These are phyloP conservation scores for Beauveria australis DNA, from an alignment of 2,329 filamentous ascomycete genomes.

Conservation along the genomic window DNA sequence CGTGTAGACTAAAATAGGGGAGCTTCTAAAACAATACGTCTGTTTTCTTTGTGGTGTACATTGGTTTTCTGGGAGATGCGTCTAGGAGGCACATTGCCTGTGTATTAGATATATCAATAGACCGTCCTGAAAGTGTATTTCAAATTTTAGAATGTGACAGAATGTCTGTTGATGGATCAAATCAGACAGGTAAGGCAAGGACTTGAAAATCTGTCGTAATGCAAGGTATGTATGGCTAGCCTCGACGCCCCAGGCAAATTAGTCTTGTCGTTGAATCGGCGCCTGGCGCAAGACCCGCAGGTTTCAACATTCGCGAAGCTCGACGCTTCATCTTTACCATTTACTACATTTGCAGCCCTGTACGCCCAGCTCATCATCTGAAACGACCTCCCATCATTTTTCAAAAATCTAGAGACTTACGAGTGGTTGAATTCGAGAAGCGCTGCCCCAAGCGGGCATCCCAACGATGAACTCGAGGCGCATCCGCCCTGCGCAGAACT, in stretches of 20 bases:
- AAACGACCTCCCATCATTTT: not conserved
- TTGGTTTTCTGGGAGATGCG: conserved; percentile 17
- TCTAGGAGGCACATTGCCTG: conserved; percentile 22
- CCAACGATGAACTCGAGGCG: not conserved
- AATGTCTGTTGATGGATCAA: not conserved
- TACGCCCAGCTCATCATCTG: not conserved
- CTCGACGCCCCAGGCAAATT: no score
- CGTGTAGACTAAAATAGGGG: conserved; percentile 57
- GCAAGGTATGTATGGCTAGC: no score
- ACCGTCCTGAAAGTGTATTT: conserved; percentile 12
- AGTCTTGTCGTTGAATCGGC: not conserved
- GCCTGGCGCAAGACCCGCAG: not conserved
- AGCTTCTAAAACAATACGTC: conserved; percentile 10
- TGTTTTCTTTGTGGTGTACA: conserved; percentile 31
- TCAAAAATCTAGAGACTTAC: no score
- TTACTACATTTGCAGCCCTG: not conserved
- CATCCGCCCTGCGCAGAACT: not conserved
- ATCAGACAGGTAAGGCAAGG: no score
- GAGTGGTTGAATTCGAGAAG: not conserved
- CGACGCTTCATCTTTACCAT: not conserved
- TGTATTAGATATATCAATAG: conserved; percentile 28
- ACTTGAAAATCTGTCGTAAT: no score
- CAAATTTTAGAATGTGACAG: not conserved
- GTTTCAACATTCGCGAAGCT: not conserved
- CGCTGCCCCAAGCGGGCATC: not conserved